Percentiles rank a stretch among this genome's conserved stretches.
Conservation (phyloP, 345 rosid genomes). For the Gossypium thurberi region DNA sequence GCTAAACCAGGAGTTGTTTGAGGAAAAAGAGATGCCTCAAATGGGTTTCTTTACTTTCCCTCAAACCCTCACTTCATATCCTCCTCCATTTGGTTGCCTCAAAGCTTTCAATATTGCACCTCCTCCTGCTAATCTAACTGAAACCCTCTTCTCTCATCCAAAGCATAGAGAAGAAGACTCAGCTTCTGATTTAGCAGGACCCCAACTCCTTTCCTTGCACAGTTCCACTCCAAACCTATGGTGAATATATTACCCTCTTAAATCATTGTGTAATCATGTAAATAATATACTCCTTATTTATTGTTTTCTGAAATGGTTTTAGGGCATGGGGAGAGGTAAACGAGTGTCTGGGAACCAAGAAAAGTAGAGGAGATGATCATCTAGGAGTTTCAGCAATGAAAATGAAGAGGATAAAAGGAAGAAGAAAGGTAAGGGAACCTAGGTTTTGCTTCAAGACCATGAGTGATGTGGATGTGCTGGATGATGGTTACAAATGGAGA, state of each 20-base stretch:
- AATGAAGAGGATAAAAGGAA: conserved; percentile 73
- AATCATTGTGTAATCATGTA: conserved; percentile 3
- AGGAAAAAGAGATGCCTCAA: conserved; percentile 45
- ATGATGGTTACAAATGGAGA: conserved; percentile 98
- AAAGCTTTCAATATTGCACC: conserved; percentile 20
- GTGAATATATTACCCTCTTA: conserved; percentile 27
- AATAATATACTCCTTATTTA: neutral
- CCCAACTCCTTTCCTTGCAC: conserved; percentile 49
- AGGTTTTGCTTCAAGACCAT: conserved; percentile 97
- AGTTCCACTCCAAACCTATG: conserved; percentile 59
- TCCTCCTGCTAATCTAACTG: conserved; percentile 32
- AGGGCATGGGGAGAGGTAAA: conserved; percentile 56
- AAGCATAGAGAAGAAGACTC: conserved; percentile 33
- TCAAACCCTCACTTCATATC: conserved; percentile 24
- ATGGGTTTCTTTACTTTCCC: conserved; percentile 59
- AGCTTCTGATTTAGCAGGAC: conserved; percentile 26
- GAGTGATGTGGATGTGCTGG: conserved; percentile 91
- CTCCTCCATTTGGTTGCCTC: conserved; percentile 27
- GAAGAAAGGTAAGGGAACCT: conserved; percentile 93
- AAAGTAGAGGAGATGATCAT: conserved; percentile 26
- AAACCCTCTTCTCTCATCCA: conserved; percentile 38
- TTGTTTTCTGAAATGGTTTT: neutral
- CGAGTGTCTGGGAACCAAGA: conserved; percentile 35
- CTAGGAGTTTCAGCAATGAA: conserved; percentile 55
- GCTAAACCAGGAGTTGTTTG: conserved; percentile 47